Percentiles rank a stretch among this genome's conserved stretches.
Conservation (phyloP, 768 basidiomycete species). For the Tricholoma bakamatsutake region DNA sequence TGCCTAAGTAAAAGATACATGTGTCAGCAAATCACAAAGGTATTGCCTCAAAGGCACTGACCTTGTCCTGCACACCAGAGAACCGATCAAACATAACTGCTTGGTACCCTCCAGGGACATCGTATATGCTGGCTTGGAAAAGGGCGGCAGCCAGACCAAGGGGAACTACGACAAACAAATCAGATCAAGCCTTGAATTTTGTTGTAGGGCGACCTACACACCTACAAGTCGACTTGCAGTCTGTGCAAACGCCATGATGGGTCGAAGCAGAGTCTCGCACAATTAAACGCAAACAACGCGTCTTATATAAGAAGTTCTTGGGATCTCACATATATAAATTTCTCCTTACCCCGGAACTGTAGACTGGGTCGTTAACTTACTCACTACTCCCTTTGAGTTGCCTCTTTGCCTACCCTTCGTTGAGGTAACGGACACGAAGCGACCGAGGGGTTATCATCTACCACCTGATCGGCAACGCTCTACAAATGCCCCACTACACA, state of each 20-base stretch:
- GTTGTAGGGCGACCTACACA: constrained; percentile 17
- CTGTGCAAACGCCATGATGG: constrained; percentile 42
- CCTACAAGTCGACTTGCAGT: constrained; percentile 44
- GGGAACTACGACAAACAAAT: constrained; percentile 29
- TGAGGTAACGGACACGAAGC: too few species aligned
- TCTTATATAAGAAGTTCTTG: not conserved
- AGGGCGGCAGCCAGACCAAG: constrained; percentile 39
- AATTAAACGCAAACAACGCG: not conserved
- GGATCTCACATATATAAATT: too few species aligned
- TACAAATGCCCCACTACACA: constrained; percentile 5
- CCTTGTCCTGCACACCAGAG: constrained; percentile 80
- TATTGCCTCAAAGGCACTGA: constrained; percentile 23
- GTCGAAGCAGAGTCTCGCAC: not conserved
- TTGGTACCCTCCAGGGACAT: constrained; percentile 87
- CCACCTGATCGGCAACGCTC: constrained; percentile 6
- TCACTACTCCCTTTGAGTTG: too few species aligned
- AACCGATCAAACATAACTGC: constrained; percentile 99
- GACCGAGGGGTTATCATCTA: not conserved
- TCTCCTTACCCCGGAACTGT: too few species aligned
- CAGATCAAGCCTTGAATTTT: not conserved
- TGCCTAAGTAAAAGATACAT: constrained; percentile 45
- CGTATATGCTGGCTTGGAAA: constrained; percentile 49
- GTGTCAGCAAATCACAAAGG: constrained; percentile 5
- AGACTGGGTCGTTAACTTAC: too few species aligned
- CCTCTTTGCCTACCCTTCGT: too few species aligned